These are phyloP conservation scores for Colletotrichum orchidophilum DNA, from an alignment of 2,329 filamentous ascomycete species.

Conservation along the genomic window DNA sequence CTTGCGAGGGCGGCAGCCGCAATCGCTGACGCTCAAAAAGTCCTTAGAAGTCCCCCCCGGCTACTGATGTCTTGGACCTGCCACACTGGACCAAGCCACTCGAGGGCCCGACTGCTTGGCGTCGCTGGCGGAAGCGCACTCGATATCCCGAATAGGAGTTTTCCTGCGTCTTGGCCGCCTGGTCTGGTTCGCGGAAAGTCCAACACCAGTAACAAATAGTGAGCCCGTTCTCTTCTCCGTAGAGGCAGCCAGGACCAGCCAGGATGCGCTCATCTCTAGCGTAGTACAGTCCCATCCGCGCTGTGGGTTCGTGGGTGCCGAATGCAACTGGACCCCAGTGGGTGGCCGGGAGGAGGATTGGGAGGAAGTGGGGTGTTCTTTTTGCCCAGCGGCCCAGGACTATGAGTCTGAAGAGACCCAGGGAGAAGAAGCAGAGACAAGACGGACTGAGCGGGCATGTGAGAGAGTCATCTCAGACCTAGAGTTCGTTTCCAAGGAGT, in stretches of 20 bases:
- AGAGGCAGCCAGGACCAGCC: background rate
- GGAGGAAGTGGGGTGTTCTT: background rate
- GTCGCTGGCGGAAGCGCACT: background rate
- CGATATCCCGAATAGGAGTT: background rate
- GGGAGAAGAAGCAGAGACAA: background rate
- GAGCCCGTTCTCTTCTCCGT: no score
- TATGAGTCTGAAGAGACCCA: background rate
- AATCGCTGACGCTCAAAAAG: background rate
- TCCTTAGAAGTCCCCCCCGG: background rate
- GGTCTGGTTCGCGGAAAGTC: background rate
- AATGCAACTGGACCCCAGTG: constrained; percentile 4
- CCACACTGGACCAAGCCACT: constrained; percentile 14
- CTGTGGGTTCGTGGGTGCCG: constrained; percentile 2
- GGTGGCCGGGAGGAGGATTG: background rate
- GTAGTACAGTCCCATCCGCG: background rate
- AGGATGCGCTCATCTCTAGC: background rate
- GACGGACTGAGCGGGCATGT: background rate
- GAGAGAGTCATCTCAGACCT: background rate
- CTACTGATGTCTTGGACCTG: background rate
- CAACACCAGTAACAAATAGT: background rate
- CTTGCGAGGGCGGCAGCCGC: background rate
- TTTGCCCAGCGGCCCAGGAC: background rate
- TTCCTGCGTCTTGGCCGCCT: background rate
- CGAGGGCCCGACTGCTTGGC: background rate
- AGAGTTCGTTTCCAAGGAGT: background rate